Percentiles rank a stretch among this genome's conserved stretches.
Conservation (phyloP, 2,329 filamentous ascomycete species). For the Aspergillus sp. region DNA sequence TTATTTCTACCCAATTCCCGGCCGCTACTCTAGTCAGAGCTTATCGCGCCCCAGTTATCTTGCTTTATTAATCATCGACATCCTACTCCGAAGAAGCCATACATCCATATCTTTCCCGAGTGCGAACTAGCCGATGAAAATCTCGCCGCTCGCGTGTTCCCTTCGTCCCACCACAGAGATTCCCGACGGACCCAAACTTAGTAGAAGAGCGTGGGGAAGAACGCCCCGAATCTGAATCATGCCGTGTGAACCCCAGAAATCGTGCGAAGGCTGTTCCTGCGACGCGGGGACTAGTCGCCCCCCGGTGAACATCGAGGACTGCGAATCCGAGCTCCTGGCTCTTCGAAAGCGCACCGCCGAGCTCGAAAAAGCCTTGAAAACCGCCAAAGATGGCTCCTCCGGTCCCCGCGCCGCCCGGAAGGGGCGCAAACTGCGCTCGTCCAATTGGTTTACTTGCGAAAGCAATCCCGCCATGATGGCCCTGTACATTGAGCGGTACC, state of each 20-base stretch:
- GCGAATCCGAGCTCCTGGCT: slow-evolving; percentile 39
- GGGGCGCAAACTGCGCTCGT: slow-evolving; percentile 40
- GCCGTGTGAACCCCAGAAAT: slow-evolving; percentile 22
- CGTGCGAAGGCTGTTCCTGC: slow-evolving; percentile 37
- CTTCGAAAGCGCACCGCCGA: slow-evolving; percentile 40
- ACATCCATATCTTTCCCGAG: background rate
- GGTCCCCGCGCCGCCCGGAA: slow-evolving; percentile 4
- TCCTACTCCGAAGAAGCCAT: background rate
- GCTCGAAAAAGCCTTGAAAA: slow-evolving; percentile 34
- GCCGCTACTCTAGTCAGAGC: background rate
- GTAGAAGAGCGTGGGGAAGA: background rate
- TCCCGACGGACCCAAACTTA: background rate
- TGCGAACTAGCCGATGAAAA: background rate
- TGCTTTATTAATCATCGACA: background rate
- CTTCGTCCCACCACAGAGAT: background rate
- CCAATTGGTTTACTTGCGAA: slow-evolving; percentile 47
- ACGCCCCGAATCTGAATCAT: slow-evolving; percentile 7
- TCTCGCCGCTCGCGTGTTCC: background rate
- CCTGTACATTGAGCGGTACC: slow-evolving; percentile 52
- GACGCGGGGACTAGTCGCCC: slow-evolving; percentile 17
- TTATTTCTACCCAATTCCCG: background rate
- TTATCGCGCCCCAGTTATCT: background rate
- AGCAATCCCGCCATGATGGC: slow-evolving; percentile 46
- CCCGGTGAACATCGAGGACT: slow-evolving; percentile 41
- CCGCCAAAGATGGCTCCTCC: slow-evolving; percentile 23